Evolutionary conservation across 352 stramenopile species (phyloP).

Genomic region (Halophytophthora batemanensis): DNA sequence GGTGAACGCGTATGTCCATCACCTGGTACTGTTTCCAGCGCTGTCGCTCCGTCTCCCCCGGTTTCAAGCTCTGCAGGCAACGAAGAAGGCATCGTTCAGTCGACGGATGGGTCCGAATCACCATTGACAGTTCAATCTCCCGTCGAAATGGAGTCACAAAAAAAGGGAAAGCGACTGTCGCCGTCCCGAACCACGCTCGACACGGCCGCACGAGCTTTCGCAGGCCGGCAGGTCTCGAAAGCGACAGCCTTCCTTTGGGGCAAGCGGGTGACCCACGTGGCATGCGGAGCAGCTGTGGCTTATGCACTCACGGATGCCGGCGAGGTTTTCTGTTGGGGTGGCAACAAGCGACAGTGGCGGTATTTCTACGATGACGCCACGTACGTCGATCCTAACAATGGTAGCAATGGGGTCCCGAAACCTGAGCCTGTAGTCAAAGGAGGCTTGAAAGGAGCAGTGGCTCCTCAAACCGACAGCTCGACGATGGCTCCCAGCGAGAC

Average conservation of each 20-base stretch:
- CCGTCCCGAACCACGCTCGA: slow-evolving; percentile 35
- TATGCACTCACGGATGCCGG: slow-evolving; percentile 70
- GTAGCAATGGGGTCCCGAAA: no score
- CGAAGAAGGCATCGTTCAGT: background rate
- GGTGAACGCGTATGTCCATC: slow-evolving; percentile 39
- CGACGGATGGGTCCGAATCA: background rate
- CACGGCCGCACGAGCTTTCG: slow-evolving; percentile 46
- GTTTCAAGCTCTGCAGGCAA: background rate
- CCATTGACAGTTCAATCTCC: background rate
- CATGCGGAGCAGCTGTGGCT: slow-evolving; percentile 41
- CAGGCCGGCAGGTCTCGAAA: slow-evolving; percentile 49
- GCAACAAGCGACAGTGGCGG: slow-evolving; percentile 58
- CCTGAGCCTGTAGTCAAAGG: background rate
- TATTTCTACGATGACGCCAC: slow-evolving; percentile 68
- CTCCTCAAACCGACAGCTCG: no score
- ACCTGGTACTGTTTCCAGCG: background rate
- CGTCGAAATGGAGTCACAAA: no score
- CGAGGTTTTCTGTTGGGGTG: slow-evolving; percentile 78
- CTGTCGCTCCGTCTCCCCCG: background rate
- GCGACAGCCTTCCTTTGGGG: slow-evolving; percentile 73
- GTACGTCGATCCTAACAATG: background rate
- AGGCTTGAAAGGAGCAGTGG: no score
- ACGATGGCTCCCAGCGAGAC: no score
- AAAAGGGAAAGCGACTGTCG: slow-evolving; percentile 13
- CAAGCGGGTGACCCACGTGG: slow-evolving; percentile 54